phyloP scores from a whole-genome alignment of 495 filamentous ascomycete genomes.

The Annulohypoxylon bovei region DNA sequence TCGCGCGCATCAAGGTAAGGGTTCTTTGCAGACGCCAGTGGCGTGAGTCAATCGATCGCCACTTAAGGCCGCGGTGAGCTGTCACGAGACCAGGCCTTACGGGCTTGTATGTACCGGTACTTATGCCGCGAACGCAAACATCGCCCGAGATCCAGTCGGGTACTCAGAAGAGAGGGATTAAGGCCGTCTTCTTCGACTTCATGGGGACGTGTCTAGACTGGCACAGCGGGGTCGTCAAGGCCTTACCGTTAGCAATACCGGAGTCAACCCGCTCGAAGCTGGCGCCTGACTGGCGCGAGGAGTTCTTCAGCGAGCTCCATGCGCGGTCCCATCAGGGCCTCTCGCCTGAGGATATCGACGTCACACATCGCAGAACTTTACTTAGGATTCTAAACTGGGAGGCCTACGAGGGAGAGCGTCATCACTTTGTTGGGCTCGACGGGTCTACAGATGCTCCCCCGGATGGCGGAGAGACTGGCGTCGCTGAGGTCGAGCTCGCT shows the following conservation, averaged over 20 bases:
- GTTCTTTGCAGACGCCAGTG: conserved; percentile 2
- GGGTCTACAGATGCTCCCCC: conserved; percentile 15
- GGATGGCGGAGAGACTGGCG: conserved; percentile 9
- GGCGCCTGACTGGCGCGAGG: conserved; percentile 60
- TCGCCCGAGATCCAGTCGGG: conserved; percentile 9
- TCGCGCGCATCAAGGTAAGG: background rate
- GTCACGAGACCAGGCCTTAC: conserved; percentile 9
- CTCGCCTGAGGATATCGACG: conserved; percentile 60
- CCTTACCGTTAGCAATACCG: conserved; percentile 41
- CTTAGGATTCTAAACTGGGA: conserved; percentile 43
- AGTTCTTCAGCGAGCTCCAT: conserved; percentile 58
- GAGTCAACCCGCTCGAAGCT: conserved; percentile 48
- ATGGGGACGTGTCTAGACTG: conserved; percentile 60
- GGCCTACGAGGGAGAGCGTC: conserved; percentile 36
- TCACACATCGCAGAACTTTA: conserved; percentile 54
- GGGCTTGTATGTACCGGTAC: conserved; percentile 6
- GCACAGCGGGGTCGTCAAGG: conserved; percentile 48
- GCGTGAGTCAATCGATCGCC: conserved; percentile 7
- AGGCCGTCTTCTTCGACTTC: conserved; percentile 59
- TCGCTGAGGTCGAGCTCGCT: conserved; percentile 15
- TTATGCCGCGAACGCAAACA: conserved; percentile 27
- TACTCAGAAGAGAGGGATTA: conserved; percentile 34
- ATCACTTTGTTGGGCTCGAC: conserved; percentile 40
- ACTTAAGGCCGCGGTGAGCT: background rate
- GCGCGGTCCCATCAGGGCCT: conserved; percentile 48